Conservation (phyloP, 768 basidiomycete genomes). For the Pulveroboletus sp. region DNA sequence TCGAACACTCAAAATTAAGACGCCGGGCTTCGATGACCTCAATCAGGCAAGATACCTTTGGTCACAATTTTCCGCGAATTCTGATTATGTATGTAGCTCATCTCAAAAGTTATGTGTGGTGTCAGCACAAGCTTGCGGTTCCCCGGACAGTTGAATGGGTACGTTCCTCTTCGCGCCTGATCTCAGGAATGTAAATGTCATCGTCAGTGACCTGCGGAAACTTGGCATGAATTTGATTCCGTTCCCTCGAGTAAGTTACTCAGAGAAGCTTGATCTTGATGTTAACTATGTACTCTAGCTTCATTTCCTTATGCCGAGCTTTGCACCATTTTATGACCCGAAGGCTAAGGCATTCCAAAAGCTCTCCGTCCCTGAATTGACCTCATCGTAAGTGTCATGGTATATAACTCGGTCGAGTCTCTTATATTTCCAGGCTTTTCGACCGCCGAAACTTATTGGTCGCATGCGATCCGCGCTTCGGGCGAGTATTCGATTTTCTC, state of each 20-base stretch:
- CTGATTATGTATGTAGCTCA: constrained; percentile 40
- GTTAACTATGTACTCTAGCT: constrained; percentile 44
- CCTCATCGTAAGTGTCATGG: constrained; percentile 52
- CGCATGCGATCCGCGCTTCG: constrained; percentile 75
- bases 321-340: constrained; percentile 80
- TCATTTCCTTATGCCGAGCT: constrained; percentile 95
- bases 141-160: constrained; percentile 93
- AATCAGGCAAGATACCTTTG: constrained; percentile 50
- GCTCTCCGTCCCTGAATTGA: constrained; percentile 62
- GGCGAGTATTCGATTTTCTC: constrained; percentile 36
- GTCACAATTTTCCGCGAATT: background rate
- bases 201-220: constrained; percentile 72
- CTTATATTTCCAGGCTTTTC: constrained; percentile 51
- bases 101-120: constrained; percentile 91
- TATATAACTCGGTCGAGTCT: background rate
- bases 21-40: constrained; percentile 60
- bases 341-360: constrained; percentile 58
- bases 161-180: constrained; percentile 13
- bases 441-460: constrained; percentile 77
- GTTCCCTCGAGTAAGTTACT: constrained; percentile 76
- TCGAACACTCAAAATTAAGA: constrained; percentile 59
- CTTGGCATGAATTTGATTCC: constrained; percentile 92
- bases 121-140: constrained; percentile 89
- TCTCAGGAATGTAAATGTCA: constrained; percentile 3
- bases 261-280: background rate